Evolutionary conservation across 2,329 filamentous ascomycete genomes (phyloP).

Genomic region (Gliomastix tumulicola): DNA sequence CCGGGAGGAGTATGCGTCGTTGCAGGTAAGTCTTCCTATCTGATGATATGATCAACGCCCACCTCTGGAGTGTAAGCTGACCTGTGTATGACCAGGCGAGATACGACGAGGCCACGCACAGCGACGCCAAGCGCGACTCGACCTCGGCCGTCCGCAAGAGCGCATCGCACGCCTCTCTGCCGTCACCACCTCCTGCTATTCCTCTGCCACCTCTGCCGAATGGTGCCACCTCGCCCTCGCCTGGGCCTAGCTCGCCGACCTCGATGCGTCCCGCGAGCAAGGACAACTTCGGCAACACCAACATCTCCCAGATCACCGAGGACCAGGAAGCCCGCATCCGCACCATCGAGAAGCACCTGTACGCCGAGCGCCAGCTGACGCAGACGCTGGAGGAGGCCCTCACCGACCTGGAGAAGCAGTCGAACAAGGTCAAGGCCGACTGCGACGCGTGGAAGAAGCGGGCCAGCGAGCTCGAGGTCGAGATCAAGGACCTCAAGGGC

Average conservation of each 20-base stretch:
- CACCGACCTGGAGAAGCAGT: slow-evolving; percentile 85
- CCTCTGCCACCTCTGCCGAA: slow-evolving; percentile 86
- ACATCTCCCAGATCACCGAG: slow-evolving; percentile 73
- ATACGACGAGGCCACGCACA: slow-evolving; percentile 44
- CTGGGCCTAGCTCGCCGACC: slow-evolving; percentile 42
- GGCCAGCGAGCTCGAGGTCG: slow-evolving; percentile 65
- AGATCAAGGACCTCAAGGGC: slow-evolving; percentile 60
- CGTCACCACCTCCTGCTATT: slow-evolving; percentile 90
- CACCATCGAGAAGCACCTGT: slow-evolving; percentile 93
- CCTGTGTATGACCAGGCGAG: slow-evolving; percentile 55
- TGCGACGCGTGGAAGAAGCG: slow-evolving; percentile 89
- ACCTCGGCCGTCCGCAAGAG: slow-evolving; percentile 79
- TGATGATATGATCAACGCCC: too few species aligned
- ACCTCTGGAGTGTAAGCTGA: too few species aligned
- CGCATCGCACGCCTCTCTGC: slow-evolving; percentile 72
- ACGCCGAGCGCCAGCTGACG: slow-evolving; percentile 93
- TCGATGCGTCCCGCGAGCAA: slow-evolving; percentile 72
- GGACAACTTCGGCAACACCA: slow-evolving; percentile 56
- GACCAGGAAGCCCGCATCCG: slow-evolving; percentile 93
- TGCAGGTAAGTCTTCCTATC: slow-evolving; percentile 68
- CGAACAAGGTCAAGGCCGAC: slow-evolving; percentile 86
- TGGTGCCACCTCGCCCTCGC: slow-evolving; percentile 41
- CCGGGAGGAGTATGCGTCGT: slow-evolving; percentile 62
- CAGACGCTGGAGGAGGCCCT: slow-evolving; percentile 92
- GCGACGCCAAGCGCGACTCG: slow-evolving; percentile 49